Evolutionary conservation across 768 basidiomycete genomes (phyloP), one percentile per base, ranked within the genome.

Genomic region (Dendrothele bispora): DNA sequence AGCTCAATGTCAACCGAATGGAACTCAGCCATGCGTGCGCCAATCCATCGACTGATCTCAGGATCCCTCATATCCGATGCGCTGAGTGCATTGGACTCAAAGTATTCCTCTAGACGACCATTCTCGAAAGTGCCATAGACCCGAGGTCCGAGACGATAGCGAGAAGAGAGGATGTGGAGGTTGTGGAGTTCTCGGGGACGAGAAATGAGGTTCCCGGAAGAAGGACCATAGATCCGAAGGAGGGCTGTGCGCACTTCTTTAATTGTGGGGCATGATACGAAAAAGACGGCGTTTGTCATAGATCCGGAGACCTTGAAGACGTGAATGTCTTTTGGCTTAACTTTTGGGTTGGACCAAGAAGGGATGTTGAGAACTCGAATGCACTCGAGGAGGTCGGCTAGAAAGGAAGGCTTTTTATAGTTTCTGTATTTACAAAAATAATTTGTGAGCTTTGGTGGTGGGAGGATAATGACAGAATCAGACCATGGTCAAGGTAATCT

Each of bases 121-220:
- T 98, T 99, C 55, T 82, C 79, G 66, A 98, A 98, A 2, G 95
- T 98, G 37, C 97, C 97, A 61, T 90, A 92, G 21, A 99, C 82
- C 54, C 83, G 80, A 22, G 97, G 94, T 11, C 94, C 95, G 41
- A 99, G 88, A 55, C 78, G 79, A 68, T 94, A 98, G 50, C 74
- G 75, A 8, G 91, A 89, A 21, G 93, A 95, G 39, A 99, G 85
- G 38, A 88, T 72, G 67, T 98, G 91, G 40, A 99, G 82, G 24
- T 84, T 89, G 56, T 86, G 84, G 26, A 98, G 81, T 64, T 98
- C 97, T 50, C 78, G 80, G 8, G 83, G 77, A 27, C 95, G 90
- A 48, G 90, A 92, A 61, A 99, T 93, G 60, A 99, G 82, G 11
- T 81, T 37, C 24, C 82, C 82, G 5, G 94, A 91, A 39, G 91